A percentile compares a stretch with the other conserved stretches of the same genome.
Conservation (phyloP, 2,329 filamentous ascomycete genomes). For the Phoma sp. region DNA sequence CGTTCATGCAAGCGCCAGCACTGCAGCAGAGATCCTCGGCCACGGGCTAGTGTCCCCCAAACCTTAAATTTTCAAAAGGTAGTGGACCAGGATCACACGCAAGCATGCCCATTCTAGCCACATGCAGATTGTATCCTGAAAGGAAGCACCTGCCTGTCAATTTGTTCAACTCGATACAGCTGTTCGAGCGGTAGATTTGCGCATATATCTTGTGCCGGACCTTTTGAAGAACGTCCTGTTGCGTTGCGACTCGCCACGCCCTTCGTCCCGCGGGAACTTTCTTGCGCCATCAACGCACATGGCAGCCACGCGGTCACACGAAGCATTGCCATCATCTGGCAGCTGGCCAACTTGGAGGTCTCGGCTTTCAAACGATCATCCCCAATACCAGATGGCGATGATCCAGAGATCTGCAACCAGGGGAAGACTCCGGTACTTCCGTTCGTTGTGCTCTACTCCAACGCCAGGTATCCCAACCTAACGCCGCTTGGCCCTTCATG, state of each 20-base stretch:
- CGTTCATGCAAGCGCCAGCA: constrained; percentile 5
- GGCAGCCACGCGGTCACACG: constrained; percentile 11
- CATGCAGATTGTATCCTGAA: not conserved
- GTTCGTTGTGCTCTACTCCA: not conserved
- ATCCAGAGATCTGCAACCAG: constrained; percentile 5
- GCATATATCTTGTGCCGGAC: not conserved
- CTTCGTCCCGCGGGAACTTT: constrained; percentile 5
- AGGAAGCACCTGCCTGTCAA: not conserved
- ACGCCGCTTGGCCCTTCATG: not conserved
- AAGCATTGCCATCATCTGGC: constrained; percentile 5
- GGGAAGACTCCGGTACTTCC: not conserved
- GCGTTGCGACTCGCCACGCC: constrained; percentile 7
- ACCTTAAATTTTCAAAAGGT: constrained; percentile 9
- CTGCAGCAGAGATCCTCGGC: constrained; percentile 2
- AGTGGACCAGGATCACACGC: not conserved
- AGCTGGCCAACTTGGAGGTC: not conserved
- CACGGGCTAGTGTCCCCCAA: constrained; percentile 4
- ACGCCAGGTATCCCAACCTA: not conserved
- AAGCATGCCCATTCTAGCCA: constrained; percentile 4
- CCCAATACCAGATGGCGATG: not conserved
- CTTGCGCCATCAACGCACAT: constrained; percentile 13
- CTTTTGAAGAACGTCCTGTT: not conserved
- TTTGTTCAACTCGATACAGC: not conserved
- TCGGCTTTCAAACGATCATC: constrained; percentile 4
- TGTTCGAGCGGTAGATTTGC: not conserved